phyloP scores from a whole-genome alignment of 371 early-diverging fungal genomes.

The Actinomortierella ambigua region DNA sequence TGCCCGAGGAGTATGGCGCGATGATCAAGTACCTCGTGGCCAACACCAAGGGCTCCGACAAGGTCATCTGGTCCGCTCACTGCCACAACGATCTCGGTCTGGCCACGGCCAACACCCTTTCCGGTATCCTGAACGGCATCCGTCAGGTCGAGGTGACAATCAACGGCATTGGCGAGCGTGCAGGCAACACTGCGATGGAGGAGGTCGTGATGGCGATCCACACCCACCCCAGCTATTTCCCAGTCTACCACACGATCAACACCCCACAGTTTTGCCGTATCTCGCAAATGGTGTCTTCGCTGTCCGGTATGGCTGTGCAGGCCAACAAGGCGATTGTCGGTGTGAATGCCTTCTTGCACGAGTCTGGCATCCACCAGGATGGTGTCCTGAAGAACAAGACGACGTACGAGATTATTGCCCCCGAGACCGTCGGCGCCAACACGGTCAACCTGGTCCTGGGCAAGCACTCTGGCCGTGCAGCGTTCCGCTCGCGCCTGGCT shows the following conservation, averaged over 20 bases:
- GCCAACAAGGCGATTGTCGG: slow-evolving; percentile 98
- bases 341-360: slow-evolving; percentile 96
- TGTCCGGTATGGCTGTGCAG: slow-evolving; percentile 94
- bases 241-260: slow-evolving; percentile 88
- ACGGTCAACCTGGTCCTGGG: slow-evolving; percentile 88
- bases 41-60: slow-evolving; percentile 78
- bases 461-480: slow-evolving; percentile 96
- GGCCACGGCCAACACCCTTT: slow-evolving; percentile 94
- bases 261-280: slow-evolving; percentile 85
- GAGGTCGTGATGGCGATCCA: slow-evolving; percentile 95
- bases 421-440: slow-evolving; percentile 88
- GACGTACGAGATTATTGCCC: slow-evolving; percentile 96
- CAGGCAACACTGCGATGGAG: slow-evolving; percentile 96
- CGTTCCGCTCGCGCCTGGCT: slow-evolving; percentile 82
- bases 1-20: slow-evolving; percentile 87
- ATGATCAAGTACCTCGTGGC: slow-evolving; percentile 81
- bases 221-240: slow-evolving; percentile 84
- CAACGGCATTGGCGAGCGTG: slow-evolving; percentile 98
- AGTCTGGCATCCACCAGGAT: slow-evolving; percentile 98
- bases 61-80: slow-evolving; percentile 89
- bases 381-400: slow-evolving; percentile 93
- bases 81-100: slow-evolving; percentile 98
- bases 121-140: slow-evolving; percentile 89
- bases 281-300: slow-evolving; percentile 86
- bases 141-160: slow-evolving; percentile 97